A percentile compares a stretch with the other conserved stretches of the same genome.
These are phyloP conservation scores for Dimargaris xerosporica DNA, from an alignment of 192 early-diverging fungal species.

Conservation along the genomic window DNA sequence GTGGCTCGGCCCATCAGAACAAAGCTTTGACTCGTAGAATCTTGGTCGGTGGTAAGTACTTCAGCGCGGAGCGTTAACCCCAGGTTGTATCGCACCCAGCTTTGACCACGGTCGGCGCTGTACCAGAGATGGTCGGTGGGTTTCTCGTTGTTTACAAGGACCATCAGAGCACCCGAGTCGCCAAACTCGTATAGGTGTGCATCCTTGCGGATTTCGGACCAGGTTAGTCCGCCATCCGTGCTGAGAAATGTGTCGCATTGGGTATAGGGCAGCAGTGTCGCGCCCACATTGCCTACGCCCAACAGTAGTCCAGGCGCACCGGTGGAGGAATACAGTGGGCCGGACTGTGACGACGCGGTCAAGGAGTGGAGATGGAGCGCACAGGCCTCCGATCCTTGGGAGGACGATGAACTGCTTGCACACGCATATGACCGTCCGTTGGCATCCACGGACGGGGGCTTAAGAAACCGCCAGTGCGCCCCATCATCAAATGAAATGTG, in stretches of 20 bases:
- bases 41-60: slow-evolving; percentile 64
- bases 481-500: slow-evolving; percentile 83
- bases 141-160: slow-evolving; percentile 45
- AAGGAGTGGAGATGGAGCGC: slow-evolving; percentile 77
- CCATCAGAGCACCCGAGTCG: slow-evolving; percentile 66
- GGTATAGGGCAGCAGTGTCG: slow-evolving; percentile 46
- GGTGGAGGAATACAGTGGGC: slow-evolving; percentile 53
- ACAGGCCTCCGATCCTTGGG: slow-evolving; percentile 33
- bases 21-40: slow-evolving; percentile 59
- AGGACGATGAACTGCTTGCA: slow-evolving; percentile 19
- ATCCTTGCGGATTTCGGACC: slow-evolving; percentile 45
- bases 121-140: slow-evolving; percentile 43
- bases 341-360: slow-evolving; percentile 46
- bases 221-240: slow-evolving; percentile 65
- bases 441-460: slow-evolving; percentile 39
- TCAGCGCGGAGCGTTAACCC: slow-evolving; percentile 34
- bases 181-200: slow-evolving; percentile 75
- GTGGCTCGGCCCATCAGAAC: slow-evolving; percentile 34
- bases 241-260: slow-evolving; percentile 78
- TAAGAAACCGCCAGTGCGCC: slow-evolving; percentile 51
- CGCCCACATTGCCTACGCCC: slow-evolving; percentile 81
- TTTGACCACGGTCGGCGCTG: slow-evolving; percentile 61
- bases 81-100: slow-evolving; percentile 41
- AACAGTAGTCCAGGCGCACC: slow-evolving; percentile 72
- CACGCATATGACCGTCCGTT: slow-evolving; percentile 43